Percentiles rank a stretch among this genome's conserved stretches.
Evolutionary conservation across 805 yeast species (phyloP).

Genomic region (Ogataea zsoltii): DNA sequence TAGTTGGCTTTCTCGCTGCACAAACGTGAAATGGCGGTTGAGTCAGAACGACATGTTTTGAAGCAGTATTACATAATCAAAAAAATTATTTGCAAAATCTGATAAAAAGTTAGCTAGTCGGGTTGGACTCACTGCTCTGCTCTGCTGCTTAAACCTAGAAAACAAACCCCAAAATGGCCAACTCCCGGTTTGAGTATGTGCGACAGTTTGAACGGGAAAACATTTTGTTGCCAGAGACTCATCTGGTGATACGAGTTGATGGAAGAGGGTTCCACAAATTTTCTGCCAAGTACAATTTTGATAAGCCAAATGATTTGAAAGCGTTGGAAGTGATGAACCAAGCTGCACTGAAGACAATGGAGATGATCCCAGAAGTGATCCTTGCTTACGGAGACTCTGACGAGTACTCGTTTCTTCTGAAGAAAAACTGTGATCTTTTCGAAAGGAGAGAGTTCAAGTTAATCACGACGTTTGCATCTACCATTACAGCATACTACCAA

Average conservation of each 20-base stretch:
- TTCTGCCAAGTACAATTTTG: slow-evolving; percentile 69
- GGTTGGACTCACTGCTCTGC: too few relatives aligned
- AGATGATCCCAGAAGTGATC: slow-evolving; percentile 66
- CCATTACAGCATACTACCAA: slow-evolving; percentile 76
- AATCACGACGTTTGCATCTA: slow-evolving; percentile 76
- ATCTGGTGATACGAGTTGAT: slow-evolving; percentile 83
- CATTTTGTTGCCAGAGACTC: slow-evolving; percentile 72
- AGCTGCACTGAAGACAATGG: slow-evolving; percentile 68
- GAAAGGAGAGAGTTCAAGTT: slow-evolving; percentile 84
- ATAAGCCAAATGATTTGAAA: slow-evolving; percentile 80
- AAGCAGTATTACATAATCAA: too few relatives aligned
- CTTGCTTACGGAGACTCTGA: slow-evolving; percentile 95
- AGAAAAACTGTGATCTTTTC: slow-evolving; percentile 63
- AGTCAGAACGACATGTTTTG: too few relatives aligned
- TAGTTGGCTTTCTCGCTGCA: too few relatives aligned
- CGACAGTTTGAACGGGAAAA: slow-evolving; percentile 75
- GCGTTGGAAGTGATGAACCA: slow-evolving; percentile 82
- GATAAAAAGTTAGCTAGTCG: too few relatives aligned
- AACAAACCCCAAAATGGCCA: slow-evolving; percentile 59
- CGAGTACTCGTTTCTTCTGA: slow-evolving; percentile 82
- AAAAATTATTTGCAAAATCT: too few relatives aligned
- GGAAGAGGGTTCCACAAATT: slow-evolving; percentile 94
- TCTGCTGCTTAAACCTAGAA: too few relatives aligned
- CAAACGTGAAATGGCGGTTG: too few relatives aligned
- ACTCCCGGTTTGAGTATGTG: slow-evolving; percentile 86